Conservation (phyloP, 192 early-diverging fungal genomes). For the Anaeromyces robustus region DNA sequence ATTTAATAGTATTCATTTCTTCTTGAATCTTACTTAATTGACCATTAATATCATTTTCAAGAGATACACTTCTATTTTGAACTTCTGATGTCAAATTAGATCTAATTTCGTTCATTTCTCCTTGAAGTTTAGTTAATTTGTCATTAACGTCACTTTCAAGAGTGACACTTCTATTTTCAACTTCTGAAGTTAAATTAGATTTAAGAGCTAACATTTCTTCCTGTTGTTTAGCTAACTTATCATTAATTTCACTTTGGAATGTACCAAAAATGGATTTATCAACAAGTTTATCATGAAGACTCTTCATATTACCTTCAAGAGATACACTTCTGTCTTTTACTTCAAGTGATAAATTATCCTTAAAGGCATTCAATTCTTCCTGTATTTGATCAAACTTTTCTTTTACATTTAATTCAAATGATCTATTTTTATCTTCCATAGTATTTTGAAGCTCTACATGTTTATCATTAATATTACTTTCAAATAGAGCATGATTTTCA, state of each 20-base stretch:
- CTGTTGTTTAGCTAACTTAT: neutral
- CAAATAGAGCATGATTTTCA: neutral
- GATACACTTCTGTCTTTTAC: neutral
- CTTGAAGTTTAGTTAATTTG: neutral
- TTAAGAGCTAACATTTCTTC: neutral
- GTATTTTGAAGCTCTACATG: neutral
- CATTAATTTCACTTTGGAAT: neutral
- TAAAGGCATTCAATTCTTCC: neutral
- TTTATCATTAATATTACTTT: neutral
- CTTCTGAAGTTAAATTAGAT: neutral
- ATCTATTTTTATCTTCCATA: neutral
- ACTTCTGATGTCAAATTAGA: neutral
- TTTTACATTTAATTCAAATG: neutral
- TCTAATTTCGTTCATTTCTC: neutral
- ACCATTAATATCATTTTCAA: neutral
- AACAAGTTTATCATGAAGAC: neutral
- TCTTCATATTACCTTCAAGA: neutral
- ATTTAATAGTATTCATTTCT: neutral
- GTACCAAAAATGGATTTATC: neutral
- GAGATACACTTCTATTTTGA: neutral
- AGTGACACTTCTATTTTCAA: neutral
- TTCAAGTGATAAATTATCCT: neutral
- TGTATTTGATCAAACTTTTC: neutral
- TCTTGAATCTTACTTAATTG: neutral
- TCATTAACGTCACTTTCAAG: neutral